Evolutionary conservation across 805 yeast species (phyloP), one percentile per base, ranked within the genome.

Genomic region (Wickerhamiella siamensis): DNA sequence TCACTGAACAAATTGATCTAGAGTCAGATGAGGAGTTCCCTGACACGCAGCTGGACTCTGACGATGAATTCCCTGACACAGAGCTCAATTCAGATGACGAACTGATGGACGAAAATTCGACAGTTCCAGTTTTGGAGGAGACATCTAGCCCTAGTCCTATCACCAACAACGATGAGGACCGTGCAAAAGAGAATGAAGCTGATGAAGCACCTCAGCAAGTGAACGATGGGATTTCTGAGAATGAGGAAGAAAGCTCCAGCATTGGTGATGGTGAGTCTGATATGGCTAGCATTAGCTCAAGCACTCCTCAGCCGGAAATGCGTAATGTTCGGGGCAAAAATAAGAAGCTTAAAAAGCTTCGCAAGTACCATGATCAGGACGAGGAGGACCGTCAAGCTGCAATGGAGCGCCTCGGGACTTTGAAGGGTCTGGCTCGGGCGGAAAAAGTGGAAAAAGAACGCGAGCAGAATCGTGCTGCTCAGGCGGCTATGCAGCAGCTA

Each of bases 311-410:
- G 29, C 29, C 29, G 12, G 29, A 24, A 12, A 8, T 32, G 42
- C 27, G 47, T 43, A 22, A 65, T 31, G 76, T 78, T 5, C 74
- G 96, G 52, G 96, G 97, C 38, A 84, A 81, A 60, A 83, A 79
- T 54, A 79, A 81, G 32, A 86, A 86, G 55, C 54, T 81, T 60
- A 86, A 83, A 55, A 81, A 84, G 43, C 79, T 79, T 33, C 69
- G 72, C 46, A 88, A 87, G 55, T 88, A 88, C 54, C 83, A 77
- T 3, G 86, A 80, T 45, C 97, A 88, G 61, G 97, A 88, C 57
- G 95, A 83, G 40, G 91, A 82, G 43, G 97, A 88, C 52, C 71
- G 86, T 43, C 53, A 61, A 36, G 52, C 79, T 43, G 70, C 93
- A 49, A 75, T 88, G 81, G 75, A 79, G 44, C 82, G 80, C 2